Percentiles rank a stretch among this genome's conserved stretches.
These are phyloP conservation scores for Carex scoparia DNA, from an alignment of 176 grass and related monocot genomes.

Conservation along the genomic window DNA sequence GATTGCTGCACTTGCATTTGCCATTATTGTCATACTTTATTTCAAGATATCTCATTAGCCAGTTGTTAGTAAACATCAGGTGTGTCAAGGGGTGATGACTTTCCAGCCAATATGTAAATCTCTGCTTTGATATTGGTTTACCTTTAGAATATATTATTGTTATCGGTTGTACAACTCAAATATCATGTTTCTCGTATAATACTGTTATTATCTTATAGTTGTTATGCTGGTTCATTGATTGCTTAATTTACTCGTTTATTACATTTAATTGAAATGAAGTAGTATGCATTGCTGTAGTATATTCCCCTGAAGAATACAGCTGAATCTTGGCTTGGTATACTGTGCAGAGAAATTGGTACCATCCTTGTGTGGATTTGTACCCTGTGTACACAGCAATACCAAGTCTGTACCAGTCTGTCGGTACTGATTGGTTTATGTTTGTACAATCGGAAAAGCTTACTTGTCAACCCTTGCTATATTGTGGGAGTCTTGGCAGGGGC, in stretches of 20 bases:
- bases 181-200: slow-evolving; percentile 1
- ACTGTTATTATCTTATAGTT: neutral
- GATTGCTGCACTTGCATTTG: slow-evolving; percentile 50
- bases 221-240: neutral
- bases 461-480: neutral
- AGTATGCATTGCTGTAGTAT: neutral
- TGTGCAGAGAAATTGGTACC: neutral
- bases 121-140: neutral
- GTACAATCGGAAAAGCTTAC: neutral
- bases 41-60: slow-evolving; percentile 52
- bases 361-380: neutral
- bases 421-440: neutral
- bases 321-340: slow-evolving; percentile 1
- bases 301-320: neutral
- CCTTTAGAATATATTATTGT: neutral
- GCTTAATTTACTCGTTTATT: neutral
- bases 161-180: slow-evolving; percentile 1
- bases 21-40: slow-evolving; percentile 82
- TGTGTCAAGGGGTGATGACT: neutral
- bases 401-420: neutral
- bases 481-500: neutral
- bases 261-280: neutral
- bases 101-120: neutral
- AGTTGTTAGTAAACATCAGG: neutral
- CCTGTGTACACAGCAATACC: neutral